phyloP scores from a whole-genome alignment of 768 basidiomycete species.

The Hygrocybe punicea region DNA sequence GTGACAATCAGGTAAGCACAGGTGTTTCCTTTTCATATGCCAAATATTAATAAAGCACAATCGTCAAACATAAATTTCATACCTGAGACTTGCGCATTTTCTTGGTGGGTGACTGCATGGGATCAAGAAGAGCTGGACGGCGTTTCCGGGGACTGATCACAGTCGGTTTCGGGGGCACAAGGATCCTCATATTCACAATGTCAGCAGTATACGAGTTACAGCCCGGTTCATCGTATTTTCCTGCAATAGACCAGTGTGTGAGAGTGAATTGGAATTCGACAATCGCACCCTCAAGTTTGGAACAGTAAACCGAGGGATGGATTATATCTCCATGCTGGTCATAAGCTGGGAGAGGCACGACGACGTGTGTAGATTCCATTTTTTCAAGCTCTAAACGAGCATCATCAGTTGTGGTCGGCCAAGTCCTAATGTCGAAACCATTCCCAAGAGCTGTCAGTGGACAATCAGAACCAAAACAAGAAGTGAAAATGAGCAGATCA shows the following conservation, averaged over 20 bases:
- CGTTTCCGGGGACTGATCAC: neutral
- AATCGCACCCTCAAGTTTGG: neutral
- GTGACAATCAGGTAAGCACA: too few species aligned
- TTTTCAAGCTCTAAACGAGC: neutral
- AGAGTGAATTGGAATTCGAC: slow-evolving; percentile 5
- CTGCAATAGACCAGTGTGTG: slow-evolving; percentile 3
- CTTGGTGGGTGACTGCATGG: slow-evolving; percentile 6
- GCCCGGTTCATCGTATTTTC: neutral
- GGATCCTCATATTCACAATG: neutral
- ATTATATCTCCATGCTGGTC: neutral
- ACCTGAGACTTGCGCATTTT: neutral
- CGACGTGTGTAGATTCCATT: slow-evolving; percentile 1
- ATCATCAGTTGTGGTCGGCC: neutral
- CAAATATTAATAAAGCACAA: too few species aligned
- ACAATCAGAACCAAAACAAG: too few species aligned
- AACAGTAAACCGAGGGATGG: neutral
- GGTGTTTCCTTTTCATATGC: too few species aligned
- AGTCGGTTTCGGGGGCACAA: neutral
- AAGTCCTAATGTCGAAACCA: too few species aligned
- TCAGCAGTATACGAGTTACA: neutral
- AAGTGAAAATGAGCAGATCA: too few species aligned
- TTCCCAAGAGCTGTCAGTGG: too few species aligned
- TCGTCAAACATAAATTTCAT: neutral
- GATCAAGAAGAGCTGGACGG: neutral
- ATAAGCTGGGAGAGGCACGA: neutral